Conservation (phyloP, 306 rosid species). For the Arachis stenosperma region DNA sequence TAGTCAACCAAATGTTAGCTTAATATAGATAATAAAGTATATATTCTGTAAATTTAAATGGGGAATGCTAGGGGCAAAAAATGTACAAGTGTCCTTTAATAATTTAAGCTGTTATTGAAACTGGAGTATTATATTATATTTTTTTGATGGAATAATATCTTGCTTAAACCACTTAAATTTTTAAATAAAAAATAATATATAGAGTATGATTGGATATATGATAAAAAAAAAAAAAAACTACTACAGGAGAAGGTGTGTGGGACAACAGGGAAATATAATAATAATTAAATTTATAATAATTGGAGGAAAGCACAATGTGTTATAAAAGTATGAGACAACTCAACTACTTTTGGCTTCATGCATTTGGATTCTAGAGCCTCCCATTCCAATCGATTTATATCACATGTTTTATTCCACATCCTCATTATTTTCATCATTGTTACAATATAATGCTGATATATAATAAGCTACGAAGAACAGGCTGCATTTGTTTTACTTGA, state of each 20-base stretch:
- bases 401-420: slow-evolving; percentile 50
- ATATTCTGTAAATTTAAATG: no score
- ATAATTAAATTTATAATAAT: slow-evolving; percentile 25
- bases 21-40: no score
- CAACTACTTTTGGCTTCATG: slow-evolving; percentile 67
- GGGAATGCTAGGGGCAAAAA: no score
- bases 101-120: no score
- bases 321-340: slow-evolving; percentile 40
- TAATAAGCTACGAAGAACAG: no score
- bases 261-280: not conserved
- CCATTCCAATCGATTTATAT: slow-evolving; percentile 39
- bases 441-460: no score
- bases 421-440: slow-evolving; percentile 35
- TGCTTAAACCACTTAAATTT: no score
- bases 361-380: slow-evolving; percentile 44
- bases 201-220: not conserved
- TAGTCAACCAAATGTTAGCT: no score
- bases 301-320: slow-evolving; percentile 17
- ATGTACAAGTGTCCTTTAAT: no score
- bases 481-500: no score
- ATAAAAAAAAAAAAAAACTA: not conserved
- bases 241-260: not conserved
- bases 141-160: no score
- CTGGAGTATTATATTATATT: no score
- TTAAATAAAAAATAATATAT: not conserved